phyloP scores from a whole-genome alignment of 75 land plant species.

The Chamaecyparis obtusa region DNA sequence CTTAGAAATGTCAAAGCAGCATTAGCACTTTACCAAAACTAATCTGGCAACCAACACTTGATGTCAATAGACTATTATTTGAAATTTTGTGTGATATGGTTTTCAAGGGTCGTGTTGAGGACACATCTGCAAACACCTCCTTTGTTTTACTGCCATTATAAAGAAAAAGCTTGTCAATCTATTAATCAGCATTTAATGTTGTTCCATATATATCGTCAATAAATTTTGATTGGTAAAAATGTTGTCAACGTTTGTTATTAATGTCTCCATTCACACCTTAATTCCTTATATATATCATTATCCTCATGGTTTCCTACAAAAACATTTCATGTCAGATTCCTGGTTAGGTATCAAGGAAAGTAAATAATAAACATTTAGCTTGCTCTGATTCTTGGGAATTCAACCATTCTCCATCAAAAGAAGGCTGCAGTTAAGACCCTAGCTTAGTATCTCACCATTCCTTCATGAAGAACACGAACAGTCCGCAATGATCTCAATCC shows the following conservation, averaged over 20 bases:
- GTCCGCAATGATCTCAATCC: constrained; percentile 82
- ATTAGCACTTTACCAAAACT: too few species aligned
- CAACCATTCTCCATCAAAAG: not conserved
- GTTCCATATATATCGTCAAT: not conserved
- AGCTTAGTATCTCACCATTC: constrained; percentile 62
- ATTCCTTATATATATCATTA: not conserved
- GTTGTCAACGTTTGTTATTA: not conserved
- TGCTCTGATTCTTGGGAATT: not conserved
- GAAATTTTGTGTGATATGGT: not conserved
- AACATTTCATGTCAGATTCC: not conserved
- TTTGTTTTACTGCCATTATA: not conserved
- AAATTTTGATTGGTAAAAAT: not conserved
- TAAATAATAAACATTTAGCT: not conserved
- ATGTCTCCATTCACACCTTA: not conserved
- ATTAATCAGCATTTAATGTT: not conserved
- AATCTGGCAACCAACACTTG: too few species aligned
- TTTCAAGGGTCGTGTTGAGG: not conserved
- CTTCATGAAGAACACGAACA: constrained; percentile 64
- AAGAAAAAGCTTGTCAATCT: not conserved
- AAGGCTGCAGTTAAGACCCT: not conserved
- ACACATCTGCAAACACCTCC: not conserved
- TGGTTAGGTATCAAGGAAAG: not conserved
- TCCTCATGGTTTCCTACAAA: not conserved
- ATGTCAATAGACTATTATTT: not conserved
- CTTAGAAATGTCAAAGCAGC: too few species aligned